phyloP scores from a whole-genome alignment of 1,284 basidiomycete genomes.

The Ustilago loliicola region DNA sequence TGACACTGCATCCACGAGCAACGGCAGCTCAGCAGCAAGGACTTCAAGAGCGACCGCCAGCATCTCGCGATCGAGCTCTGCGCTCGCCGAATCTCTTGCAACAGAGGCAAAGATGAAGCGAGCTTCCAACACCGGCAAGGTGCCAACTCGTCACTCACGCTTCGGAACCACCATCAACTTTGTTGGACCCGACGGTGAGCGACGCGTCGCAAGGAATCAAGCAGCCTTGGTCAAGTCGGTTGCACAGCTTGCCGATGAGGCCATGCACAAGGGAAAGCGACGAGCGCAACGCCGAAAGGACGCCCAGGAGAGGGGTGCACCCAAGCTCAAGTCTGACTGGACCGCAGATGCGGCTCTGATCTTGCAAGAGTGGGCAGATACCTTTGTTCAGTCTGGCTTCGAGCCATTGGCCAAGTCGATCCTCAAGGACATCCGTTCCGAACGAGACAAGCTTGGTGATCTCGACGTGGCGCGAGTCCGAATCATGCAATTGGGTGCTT shows the following conservation, averaged over 20 bases:
- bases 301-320: constrained; percentile 62
- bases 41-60: constrained; percentile 8
- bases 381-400: constrained; percentile 64
- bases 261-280: constrained; percentile 45
- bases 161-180: constrained; percentile 69
- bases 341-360: constrained; percentile 52
- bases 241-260: constrained; percentile 59
- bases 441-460: constrained; percentile 67
- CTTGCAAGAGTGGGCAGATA: constrained; percentile 63
- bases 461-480: constrained; percentile 64
- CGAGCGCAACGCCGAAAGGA: constrained; percentile 48
- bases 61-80: constrained; percentile 17
- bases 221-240: constrained; percentile 59
- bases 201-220: constrained; percentile 58
- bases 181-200: constrained; percentile 58
- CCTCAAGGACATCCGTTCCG: constrained; percentile 67
- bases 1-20: not conserved
- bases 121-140: constrained; percentile 23
- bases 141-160: constrained; percentile 63
- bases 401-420: constrained; percentile 60
- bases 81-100: constrained; percentile 52
- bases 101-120: constrained; percentile 57
- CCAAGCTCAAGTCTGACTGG: constrained; percentile 57
- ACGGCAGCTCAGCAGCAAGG: not conserved
- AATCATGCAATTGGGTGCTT: constrained; percentile 63